Conservation (phyloP, 2,329 filamentous ascomycete species). For the Falciphora oryzae region DNA sequence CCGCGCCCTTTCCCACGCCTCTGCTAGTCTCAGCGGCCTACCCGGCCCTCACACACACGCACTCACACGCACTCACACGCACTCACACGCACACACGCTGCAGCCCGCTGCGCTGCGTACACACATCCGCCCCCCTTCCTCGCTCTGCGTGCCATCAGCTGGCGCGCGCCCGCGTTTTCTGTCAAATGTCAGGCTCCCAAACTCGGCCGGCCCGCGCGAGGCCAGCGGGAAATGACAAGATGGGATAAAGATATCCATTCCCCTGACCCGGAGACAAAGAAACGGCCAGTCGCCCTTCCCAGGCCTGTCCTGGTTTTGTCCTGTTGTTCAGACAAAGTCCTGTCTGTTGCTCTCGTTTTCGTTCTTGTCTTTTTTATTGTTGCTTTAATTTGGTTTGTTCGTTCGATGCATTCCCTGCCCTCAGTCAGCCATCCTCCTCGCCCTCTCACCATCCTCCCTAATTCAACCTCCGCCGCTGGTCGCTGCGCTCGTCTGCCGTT, state of each 20-base stretch:
- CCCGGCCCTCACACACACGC: background rate
- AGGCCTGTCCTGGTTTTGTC: background rate
- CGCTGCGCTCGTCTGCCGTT: conserved; percentile 8
- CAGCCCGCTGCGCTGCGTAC: background rate
- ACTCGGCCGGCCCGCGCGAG: background rate
- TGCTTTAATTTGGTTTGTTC: background rate
- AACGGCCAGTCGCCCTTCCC: conserved; percentile 1
- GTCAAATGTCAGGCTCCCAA: conserved; percentile 6
- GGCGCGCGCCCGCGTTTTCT: background rate
- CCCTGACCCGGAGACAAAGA: background rate
- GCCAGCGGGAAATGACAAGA: conserved; percentile 3
- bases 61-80: background rate
- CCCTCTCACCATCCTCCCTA: conserved; percentile 3
- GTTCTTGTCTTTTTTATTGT: conserved; percentile 12
- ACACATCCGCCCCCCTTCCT: background rate
- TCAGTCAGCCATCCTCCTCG: background rate
- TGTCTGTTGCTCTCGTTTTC: background rate
- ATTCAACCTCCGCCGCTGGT: conserved; percentile 2
- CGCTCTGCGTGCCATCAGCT: background rate
- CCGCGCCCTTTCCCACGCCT: conserved; percentile 9
- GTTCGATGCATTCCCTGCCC: background rate
- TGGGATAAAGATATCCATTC: conserved; percentile 8
- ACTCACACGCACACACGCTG: background rate
- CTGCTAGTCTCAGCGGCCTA: conserved; percentile 8
- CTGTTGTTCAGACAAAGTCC: background rate